Evolutionary conservation across 2,329 filamentous ascomycete genomes (phyloP).

Genomic region (Colletotrichum sp.): DNA sequence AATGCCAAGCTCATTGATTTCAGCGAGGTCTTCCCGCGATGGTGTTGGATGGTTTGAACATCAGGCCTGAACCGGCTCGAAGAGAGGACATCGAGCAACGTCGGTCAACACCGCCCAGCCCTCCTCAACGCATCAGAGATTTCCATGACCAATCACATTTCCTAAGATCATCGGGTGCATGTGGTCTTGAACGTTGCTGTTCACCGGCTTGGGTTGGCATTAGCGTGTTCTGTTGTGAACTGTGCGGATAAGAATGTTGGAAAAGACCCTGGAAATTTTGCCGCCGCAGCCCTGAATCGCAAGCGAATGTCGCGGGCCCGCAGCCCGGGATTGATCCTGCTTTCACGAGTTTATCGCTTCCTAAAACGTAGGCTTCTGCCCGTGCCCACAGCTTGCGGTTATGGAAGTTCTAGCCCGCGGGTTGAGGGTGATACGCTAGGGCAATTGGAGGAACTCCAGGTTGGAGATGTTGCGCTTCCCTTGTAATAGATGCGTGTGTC

Average conservation of each 20-base stretch:
- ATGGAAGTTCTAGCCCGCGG: not conserved
- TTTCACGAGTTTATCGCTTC: not conserved
- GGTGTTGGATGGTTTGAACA: not conserved
- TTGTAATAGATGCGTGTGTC: not conserved
- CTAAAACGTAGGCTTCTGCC: not conserved
- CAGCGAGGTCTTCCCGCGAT: not conserved
- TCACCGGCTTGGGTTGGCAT: not conserved
- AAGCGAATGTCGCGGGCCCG: not conserved
- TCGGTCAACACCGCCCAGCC: not conserved
- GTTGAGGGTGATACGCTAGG: not conserved
- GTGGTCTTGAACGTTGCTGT: not conserved
- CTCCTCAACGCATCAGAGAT: not conserved
- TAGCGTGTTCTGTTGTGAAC: not conserved
- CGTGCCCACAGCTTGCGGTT: not conserved
- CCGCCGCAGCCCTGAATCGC: not conserved
- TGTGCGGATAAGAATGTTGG: not conserved
- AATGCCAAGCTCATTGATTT: not conserved
- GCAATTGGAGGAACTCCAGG: not conserved
- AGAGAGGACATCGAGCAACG: not conserved
- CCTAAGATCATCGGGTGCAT: not conserved
- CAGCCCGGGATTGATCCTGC: not conserved
- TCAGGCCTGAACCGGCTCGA: not conserved
- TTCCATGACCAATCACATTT: not conserved
- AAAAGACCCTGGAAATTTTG: not conserved
- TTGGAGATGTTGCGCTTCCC: not conserved